A percentile compares a stretch with the other conserved stretches of the same genome.
Conservation (phyloP, 169 alveolate species). For the Plasmodium malariae region DNA sequence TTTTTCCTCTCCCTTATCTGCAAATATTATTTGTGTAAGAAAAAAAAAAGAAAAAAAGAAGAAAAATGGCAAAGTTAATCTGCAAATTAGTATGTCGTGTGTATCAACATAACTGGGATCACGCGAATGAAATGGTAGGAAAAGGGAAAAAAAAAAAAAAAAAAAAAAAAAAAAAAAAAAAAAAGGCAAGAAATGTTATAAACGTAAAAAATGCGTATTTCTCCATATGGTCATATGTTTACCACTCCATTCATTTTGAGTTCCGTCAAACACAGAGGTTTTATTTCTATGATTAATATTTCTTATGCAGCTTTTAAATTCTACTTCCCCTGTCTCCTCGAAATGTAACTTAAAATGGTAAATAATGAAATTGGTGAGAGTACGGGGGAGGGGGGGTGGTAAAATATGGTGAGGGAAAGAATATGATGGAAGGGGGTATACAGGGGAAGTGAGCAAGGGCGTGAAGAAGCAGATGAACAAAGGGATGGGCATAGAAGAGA, state of each 20-base stretch:
- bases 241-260: conserved; percentile 9
- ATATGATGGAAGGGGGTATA: too few species aligned
- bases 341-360: conserved; percentile 8
- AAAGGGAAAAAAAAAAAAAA: background rate
- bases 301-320: conserved; percentile 26
- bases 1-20: background rate
- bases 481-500: background rate
- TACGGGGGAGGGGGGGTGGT: background rate
- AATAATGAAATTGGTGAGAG: background rate
- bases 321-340: conserved; percentile 8
- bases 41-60: background rate
- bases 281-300: conserved; percentile 46
- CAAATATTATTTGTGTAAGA: background rate
- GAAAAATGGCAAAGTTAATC: background rate
- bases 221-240: background rate
- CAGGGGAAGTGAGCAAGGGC: too few species aligned
- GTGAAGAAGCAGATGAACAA: too few species aligned
- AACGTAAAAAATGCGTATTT: too few species aligned
- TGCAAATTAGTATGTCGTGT: background rate
- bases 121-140: background rate
- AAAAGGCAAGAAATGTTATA: background rate
- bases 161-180: background rate
- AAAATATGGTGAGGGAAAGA: too few species aligned
- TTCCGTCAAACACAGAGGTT: conserved; percentile 30
- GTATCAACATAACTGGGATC: too few species aligned